A percentile compares a stretch with the other conserved stretches of the same genome.
These are phyloP conservation scores for Penicillium riverlandense DNA, from an alignment of 495 filamentous ascomycete genomes.

Conservation along the genomic window DNA sequence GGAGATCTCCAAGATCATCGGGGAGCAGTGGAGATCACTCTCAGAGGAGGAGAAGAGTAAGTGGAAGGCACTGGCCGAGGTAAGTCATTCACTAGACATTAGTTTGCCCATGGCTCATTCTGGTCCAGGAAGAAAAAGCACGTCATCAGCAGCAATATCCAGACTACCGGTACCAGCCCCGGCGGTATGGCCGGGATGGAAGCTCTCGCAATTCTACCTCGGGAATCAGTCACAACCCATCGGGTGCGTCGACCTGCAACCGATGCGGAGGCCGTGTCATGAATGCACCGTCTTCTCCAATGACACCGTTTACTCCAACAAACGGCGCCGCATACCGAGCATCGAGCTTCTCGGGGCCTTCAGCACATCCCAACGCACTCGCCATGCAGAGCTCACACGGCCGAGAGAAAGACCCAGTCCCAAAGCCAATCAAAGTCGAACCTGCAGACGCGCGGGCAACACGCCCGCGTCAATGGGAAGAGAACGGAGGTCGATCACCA, in stretches of 20 bases:
- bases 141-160: conserved; percentile 88
- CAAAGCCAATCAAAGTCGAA: conserved; percentile 19
- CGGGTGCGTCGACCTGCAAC: conserved; percentile 32
- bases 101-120: neutral
- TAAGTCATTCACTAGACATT: conserved; percentile 20
- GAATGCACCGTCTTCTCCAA: conserved; percentile 38
- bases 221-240: conserved; percentile 33
- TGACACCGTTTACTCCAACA: conserved; percentile 27
- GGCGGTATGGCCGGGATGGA: conserved; percentile 58
- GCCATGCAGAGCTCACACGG: conserved; percentile 15
- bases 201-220: conserved; percentile 18
- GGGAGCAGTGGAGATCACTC: conserved; percentile 80
- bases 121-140: conserved; percentile 72
- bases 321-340: conserved; percentile 6
- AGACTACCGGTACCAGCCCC: conserved; percentile 89
- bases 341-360: conserved; percentile 6
- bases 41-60: conserved; percentile 68
- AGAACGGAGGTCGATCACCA: conserved; percentile 25
- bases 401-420: conserved; percentile 11
- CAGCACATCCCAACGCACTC: conserved; percentile 12
- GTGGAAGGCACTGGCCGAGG: conserved; percentile 88
- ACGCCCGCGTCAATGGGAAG: conserved; percentile 23
- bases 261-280: conserved; percentile 39
- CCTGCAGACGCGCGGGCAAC: conserved; percentile 11
- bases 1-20: conserved; percentile 97